These are phyloP conservation scores for Physcomitrium patens DNA, from an alignment of 225 moss, liverwort and hornwort genomes.

Conservation along the genomic window DNA sequence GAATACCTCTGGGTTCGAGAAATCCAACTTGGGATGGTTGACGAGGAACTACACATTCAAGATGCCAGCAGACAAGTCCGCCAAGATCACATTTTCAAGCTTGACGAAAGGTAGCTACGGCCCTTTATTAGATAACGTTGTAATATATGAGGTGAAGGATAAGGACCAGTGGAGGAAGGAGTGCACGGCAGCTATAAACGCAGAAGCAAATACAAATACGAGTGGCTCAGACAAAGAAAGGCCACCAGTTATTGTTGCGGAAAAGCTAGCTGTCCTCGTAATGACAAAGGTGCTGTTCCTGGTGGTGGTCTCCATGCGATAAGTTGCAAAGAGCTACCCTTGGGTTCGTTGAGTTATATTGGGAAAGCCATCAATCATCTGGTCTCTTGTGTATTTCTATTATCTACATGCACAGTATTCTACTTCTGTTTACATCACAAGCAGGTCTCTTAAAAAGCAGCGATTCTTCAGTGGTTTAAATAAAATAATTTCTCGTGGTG, in stretches of 20 bases:
- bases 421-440: not conserved
- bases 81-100: constrained; percentile 47
- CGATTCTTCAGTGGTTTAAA: not conserved
- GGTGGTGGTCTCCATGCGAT: not conserved
- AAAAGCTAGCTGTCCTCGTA: not conserved
- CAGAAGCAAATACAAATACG: not conserved
- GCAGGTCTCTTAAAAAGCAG: not conserved
- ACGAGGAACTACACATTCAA: constrained; percentile 45
- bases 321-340: not conserved
- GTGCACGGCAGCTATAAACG: not conserved
- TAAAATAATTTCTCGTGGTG: not conserved
- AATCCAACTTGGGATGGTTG: constrained; percentile 61
- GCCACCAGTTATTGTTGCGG: not conserved
- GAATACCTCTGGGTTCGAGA: constrained; percentile 44
- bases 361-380: too few relatives aligned
- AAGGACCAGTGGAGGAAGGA: constrained; percentile 24
- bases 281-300: not conserved
- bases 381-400: not conserved
- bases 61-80: constrained; percentile 22
- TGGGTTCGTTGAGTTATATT: not conserved
- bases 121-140: constrained; percentile 72
- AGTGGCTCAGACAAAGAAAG: not conserved
- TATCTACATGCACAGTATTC: not conserved
- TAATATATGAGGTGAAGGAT: constrained; percentile 40
- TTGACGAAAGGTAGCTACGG: constrained; percentile 43